A percentile compares a stretch with the other conserved stretches of the same genome.
Evolutionary conservation across 768 basidiomycete species (phyloP).

Genomic region (Mycena olivaceomarginata): DNA sequence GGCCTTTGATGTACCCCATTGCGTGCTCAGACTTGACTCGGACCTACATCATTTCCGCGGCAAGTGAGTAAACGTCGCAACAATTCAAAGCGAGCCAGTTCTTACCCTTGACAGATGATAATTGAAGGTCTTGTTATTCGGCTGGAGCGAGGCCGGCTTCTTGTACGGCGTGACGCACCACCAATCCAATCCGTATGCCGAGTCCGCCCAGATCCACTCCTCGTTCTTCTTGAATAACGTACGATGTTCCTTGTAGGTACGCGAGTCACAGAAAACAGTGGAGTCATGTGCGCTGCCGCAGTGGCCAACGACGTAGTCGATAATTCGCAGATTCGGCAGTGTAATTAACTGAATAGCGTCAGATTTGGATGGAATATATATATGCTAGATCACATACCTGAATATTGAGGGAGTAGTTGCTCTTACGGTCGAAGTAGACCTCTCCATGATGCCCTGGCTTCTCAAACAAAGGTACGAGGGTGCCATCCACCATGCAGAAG

Average conservation of each 20-base stretch:
- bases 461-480: conserved; percentile 52
- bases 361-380: too few relatives aligned
- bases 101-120: neutral
- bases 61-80: too few relatives aligned
- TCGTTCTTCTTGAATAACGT: conserved; percentile 32
- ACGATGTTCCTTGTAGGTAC: conserved; percentile 38
- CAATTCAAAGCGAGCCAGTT: too few relatives aligned
- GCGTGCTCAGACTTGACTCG: too few relatives aligned
- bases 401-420: conserved; percentile 20
- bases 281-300: conserved; percentile 38
- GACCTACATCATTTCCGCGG: too few relatives aligned
- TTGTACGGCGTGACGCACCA: conserved; percentile 57
- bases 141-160: conserved; percentile 46
- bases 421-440: conserved; percentile 52
- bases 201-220: conserved; percentile 50
- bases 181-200: conserved; percentile 34
- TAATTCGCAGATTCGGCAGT: conserved; percentile 33
- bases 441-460: conserved; percentile 57
- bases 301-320: conserved; percentile 39
- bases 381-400: too few relatives aligned
- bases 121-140: conserved; percentile 47
- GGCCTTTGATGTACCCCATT: too few relatives aligned
- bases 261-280: conserved; percentile 40
- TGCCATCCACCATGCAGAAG: conserved; percentile 38
- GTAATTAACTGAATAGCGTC: conserved; percentile 19